Evolutionary conservation across 768 basidiomycete genomes (phyloP), one percentile per base, ranked within the genome.

Genomic region (Termitomyces sp.): DNA sequence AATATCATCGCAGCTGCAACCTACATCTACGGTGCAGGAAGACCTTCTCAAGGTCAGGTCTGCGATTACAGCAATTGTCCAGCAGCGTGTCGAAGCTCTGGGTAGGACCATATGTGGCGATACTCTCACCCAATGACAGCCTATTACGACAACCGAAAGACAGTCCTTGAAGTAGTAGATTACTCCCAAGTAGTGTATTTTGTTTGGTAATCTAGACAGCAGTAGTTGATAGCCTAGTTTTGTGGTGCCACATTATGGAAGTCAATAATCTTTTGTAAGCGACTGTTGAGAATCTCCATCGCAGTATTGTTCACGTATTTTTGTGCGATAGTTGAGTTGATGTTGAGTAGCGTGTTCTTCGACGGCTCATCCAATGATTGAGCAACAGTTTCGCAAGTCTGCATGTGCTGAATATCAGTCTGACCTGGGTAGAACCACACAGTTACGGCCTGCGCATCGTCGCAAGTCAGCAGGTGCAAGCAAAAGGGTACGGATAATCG

Each of bases 51-150:
- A 63, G 41, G 68, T 83, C 51, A 75, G 88, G 59, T 81, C 81
- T 54, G 74, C 79, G 59, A 74, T 90, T 27, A 86, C 84, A 3
- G 75, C 76, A 16, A 64, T 81, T 27, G 63, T 89, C 15, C 86
- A 85, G 54, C 68, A 67, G 49, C 75, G 75, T 33, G 84, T 87
- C 9, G 78, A 86, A 68, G 70, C 72, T 12, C 69, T 87, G 16
- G 85, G 85, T 22, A 75, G 79, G 61, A 75, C 72, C 12, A 73
- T 84, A 20, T 82, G 78, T 37, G 81, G 81, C 27, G 58, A 72
- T 42, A 67, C 65, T 36, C 66, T 80, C 6, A 61, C 45, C 30
- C 36, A 18, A 31, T 58, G 22, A 54, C 30, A 45, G 7, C 3
- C 6, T 18, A 15, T 30, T 39, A 3, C 37, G 15, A 12, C 16